Evolutionary conservation across 2,329 filamentous ascomycete genomes (phyloP), one percentile per base, ranked within the genome.

Genomic region (Cytospora piceicola): DNA sequence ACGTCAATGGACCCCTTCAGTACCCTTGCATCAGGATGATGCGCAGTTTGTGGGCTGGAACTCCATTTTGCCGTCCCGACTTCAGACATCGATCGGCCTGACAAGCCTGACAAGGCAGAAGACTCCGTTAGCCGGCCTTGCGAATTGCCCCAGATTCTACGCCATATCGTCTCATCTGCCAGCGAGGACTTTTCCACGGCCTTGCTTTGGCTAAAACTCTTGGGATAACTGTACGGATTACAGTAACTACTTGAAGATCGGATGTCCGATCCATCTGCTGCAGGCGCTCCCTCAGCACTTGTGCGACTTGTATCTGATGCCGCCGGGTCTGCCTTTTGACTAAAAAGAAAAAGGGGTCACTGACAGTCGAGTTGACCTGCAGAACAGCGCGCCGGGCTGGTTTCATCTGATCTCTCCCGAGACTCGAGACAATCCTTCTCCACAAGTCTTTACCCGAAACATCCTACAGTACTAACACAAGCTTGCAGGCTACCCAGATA

Each of bases 341-440:
- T 32, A 67, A 67, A 39, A 58, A 17, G 64, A 67, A 39, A 58
- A 17, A 54, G 39, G 55, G 30, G 32, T 22, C 29, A 9, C n/a
- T 20, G 53, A 36, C 46, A 53, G 58, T 17, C 36, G 34, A 29
- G 58, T 57, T 56, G 39, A 42, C 56, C 59, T 54, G 66, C 66
- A 67, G 63, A n/a, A 65, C 55, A 49, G 55, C 49, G 63, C 63
- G 59, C 59, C 27, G 62, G 64, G 55, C 63, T 53, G 56, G 66
- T 67, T 63, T 67, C 66, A 66, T 65, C 66, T 65, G 63, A 65
- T 59, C 54, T 59, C 54, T 58, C 49, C 54, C 55, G 58, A 39
- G 30, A 39, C 58, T 65, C 58, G 27, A 61, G n/a, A 46, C 29
- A 39, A n/a, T 11, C 42, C 53, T 51, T 36, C 36, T 15, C 53